Base-by-base conservation (phyloP, 2,329 filamentous ascomycete species). In the Colletotrichum cereale region DNA sequence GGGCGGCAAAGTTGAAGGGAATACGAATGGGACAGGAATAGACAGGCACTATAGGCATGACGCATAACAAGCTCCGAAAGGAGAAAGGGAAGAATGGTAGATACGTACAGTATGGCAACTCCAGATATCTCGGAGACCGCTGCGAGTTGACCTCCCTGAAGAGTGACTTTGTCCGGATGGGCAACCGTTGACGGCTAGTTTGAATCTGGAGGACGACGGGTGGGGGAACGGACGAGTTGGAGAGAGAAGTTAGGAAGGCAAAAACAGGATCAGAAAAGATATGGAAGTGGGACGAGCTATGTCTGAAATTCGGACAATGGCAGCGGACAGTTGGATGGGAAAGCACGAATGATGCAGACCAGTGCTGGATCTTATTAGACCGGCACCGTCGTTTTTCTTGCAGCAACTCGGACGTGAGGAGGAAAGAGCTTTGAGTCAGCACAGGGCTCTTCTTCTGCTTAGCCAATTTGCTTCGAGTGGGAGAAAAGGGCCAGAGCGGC, bases 331-430 rank as follows among this genome's bases (percentile, higher is more conserved):
- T 40, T 8, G 42, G 48, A 55, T 48, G 48, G 62, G 44, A 18
- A 40, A 34, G 62, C 62, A 64, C 38, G 48, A 55, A n/a, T 56
- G 44, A 64, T 55, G 62, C 56, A 64, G 61, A 53, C 12, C 48
- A 53, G 18, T 36, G 42, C 36, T 38, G 44, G n/a, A 47, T 50
- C 58, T 38, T 38, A n/a, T 38, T 62, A 62, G 44, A 14, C 44
- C 44, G 31, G 58, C 42, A 21, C 58, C 58, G 16, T 47, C 58
- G 34, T 14, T 34, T 48, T 26, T 26, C 10, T 34, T 61, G 67
- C 47, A 67, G 31, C 48, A 70, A 48, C 67, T 70, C 47, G 67
- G 67, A 70, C 67, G 55, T 21, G 14, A 36, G 24, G 29, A 29
- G 16, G 34, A 50, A 29, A 38, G 34, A 38, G 31, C 53, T 24